Conservation (phyloP, 768 basidiomycete species). For the Gyrodon lividus region DNA sequence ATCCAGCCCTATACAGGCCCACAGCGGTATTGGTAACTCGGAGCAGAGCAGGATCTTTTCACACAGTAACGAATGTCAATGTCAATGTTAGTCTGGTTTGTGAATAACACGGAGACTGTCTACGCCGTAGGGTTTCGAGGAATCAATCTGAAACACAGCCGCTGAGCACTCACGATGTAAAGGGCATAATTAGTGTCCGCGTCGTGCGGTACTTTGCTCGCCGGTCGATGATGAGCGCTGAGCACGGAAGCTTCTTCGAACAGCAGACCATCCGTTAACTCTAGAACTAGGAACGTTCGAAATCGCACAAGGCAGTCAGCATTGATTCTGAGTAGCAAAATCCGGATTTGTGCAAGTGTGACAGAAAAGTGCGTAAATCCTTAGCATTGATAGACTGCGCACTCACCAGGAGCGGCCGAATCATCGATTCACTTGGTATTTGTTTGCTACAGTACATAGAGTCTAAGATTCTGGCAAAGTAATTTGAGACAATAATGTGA, state of each 20-base stretch:
- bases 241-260: too few relatives aligned
- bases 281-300: background rate
- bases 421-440: conserved; percentile 6
- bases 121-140: too few relatives aligned
- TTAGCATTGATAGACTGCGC: background rate
- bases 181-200: too few relatives aligned
- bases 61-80: too few relatives aligned
- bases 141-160: too few relatives aligned
- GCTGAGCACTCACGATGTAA: too few relatives aligned
- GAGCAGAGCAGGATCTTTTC: background rate
- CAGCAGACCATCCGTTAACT: background rate
- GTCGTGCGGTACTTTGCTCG: too few relatives aligned
- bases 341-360: background rate
- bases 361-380: background rate
- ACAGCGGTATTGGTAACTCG: too few relatives aligned
- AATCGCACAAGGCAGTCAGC: background rate
- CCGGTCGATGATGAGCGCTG: too few relatives aligned
- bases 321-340: background rate
- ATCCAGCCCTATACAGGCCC: too few relatives aligned
- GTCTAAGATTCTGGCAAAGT: conserved; percentile 7
- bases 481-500: conserved; percentile 1
- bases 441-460: conserved; percentile 14
- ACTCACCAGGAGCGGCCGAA: conserved; percentile 1
- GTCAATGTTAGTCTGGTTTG: background rate
- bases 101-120: too few relatives aligned